Conservation (phyloP, 495 filamentous ascomycete genomes). For the Viridothelium virens region DNA sequence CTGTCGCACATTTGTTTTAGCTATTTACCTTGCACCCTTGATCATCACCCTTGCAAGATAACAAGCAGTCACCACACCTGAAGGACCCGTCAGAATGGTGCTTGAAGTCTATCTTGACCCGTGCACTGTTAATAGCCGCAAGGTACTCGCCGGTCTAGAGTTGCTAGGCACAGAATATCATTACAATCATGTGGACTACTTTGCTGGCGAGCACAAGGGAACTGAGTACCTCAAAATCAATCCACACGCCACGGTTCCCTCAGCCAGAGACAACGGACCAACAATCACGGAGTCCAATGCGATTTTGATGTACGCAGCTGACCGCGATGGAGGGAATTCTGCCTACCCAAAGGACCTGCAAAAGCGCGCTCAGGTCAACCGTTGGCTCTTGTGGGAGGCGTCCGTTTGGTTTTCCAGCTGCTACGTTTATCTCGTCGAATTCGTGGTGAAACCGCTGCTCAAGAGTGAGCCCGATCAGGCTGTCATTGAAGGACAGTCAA, state of each 20-base stretch:
- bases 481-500: slow-evolving; percentile 24
- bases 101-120: slow-evolving; percentile 36
- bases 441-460: slow-evolving; percentile 32
- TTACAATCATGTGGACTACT: slow-evolving; percentile 31
- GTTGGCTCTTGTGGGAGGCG: slow-evolving; percentile 35
- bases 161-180: slow-evolving; percentile 30
- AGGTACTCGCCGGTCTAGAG: slow-evolving; percentile 33
- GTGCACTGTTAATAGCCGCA: slow-evolving; percentile 34
- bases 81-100: slow-evolving; percentile 16
- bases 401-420: slow-evolving; percentile 30
- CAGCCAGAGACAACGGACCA: slow-evolving; percentile 29
- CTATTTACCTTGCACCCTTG: neutral
- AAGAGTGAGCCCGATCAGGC: slow-evolving; percentile 26
- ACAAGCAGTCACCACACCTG: neutral
- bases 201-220: slow-evolving; percentile 30
- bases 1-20: neutral
- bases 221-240: slow-evolving; percentile 31
- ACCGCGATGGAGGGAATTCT: slow-evolving; percentile 14
- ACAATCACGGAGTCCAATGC: slow-evolving; percentile 35
- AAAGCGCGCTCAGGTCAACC: slow-evolving; percentile 27
- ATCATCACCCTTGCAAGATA: neutral
- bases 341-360: slow-evolving; percentile 32
- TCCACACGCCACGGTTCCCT: slow-evolving; percentile 31
- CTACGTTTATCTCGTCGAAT: slow-evolving; percentile 34
- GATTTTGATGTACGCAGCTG: slow-evolving; percentile 34